phyloP scores from a whole-genome alignment of 2,329 filamentous ascomycete genomes.

The Botrytis elliptica region DNA sequence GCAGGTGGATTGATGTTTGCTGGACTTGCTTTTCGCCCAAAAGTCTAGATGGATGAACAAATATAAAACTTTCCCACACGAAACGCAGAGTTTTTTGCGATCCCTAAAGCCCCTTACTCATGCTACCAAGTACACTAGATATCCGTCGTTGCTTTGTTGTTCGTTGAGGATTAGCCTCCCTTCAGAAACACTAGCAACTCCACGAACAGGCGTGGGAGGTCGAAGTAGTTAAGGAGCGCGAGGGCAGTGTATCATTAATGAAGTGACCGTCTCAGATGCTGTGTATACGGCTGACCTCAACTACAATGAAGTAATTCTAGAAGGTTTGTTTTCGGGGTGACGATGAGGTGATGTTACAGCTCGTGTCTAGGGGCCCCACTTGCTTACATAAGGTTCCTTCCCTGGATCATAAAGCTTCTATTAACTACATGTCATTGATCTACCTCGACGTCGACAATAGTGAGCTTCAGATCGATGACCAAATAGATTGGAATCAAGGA shows the following conservation, averaged over 20 bases:
- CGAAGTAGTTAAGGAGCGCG: neutral
- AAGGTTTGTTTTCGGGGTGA: neutral
- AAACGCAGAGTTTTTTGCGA: too few relatives aligned
- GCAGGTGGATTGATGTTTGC: too few relatives aligned
- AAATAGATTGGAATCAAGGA: rapidly evolving
- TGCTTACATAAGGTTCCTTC: neutral
- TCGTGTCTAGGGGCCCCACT: neutral
- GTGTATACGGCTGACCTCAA: neutral
- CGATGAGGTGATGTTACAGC: neutral
- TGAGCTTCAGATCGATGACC: neutral
- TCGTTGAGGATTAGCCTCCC: too few relatives aligned
- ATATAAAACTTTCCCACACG: too few relatives aligned
- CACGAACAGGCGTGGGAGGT: neutral
- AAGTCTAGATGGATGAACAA: too few relatives aligned
- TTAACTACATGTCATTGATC: neutral
- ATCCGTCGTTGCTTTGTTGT: too few relatives aligned
- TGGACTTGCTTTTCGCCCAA: too few relatives aligned
- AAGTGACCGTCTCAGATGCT: rapidly evolving
- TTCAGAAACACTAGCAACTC: neutral
- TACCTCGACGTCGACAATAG: neutral
- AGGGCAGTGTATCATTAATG: rapidly evolving
- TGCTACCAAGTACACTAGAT: too few relatives aligned
- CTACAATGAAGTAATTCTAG: neutral
- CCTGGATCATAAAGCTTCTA: neutral
- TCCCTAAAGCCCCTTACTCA: too few relatives aligned